Evolutionary conservation across 2,329 filamentous ascomycete genomes (phyloP).

Genomic region (Biscogniauxia sp.): DNA sequence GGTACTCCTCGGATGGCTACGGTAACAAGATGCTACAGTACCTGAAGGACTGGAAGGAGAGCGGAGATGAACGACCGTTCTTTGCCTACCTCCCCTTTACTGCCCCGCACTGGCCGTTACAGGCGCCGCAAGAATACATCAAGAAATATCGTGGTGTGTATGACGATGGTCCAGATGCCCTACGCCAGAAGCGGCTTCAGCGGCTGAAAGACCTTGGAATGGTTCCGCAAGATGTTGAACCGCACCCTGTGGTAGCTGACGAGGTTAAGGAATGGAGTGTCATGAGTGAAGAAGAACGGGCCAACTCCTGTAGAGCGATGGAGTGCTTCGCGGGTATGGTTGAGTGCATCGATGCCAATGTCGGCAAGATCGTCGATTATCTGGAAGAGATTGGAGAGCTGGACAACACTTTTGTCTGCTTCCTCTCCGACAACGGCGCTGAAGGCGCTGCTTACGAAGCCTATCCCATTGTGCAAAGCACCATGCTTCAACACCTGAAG

Average conservation of each 20-base stretch:
- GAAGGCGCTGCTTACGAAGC: slow-evolving; percentile 59
- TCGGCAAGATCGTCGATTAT: slow-evolving; percentile 58
- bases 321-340: slow-evolving; percentile 65
- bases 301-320: slow-evolving; percentile 53
- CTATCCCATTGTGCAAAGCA: slow-evolving; percentile 53
- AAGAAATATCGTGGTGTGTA: slow-evolving; percentile 59
- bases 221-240: slow-evolving; percentile 47
- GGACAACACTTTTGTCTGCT: slow-evolving; percentile 63
- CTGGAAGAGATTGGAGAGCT: slow-evolving; percentile 54
- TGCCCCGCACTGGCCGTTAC: slow-evolving; percentile 62
- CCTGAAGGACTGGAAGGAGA: slow-evolving; percentile 44
- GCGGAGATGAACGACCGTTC: slow-evolving; percentile 43
- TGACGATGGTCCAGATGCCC: slow-evolving; percentile 57
- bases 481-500: slow-evolving; percentile 49
- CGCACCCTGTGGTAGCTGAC: slow-evolving; percentile 49
- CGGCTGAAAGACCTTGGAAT: slow-evolving; percentile 57
- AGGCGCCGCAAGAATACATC: slow-evolving; percentile 54
- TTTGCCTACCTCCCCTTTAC: slow-evolving; percentile 62
- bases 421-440: slow-evolving; percentile 63
- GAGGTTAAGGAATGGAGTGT: slow-evolving; percentile 48
- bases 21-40: slow-evolving; percentile 52
- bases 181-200: slow-evolving; percentile 51
- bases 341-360: slow-evolving; percentile 58
- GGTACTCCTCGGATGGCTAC: slow-evolving; percentile 54
- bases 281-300: slow-evolving; percentile 43